Conservation (phyloP, 2,329 filamentous ascomycete genomes). For the Botrytis byssoidea region DNA sequence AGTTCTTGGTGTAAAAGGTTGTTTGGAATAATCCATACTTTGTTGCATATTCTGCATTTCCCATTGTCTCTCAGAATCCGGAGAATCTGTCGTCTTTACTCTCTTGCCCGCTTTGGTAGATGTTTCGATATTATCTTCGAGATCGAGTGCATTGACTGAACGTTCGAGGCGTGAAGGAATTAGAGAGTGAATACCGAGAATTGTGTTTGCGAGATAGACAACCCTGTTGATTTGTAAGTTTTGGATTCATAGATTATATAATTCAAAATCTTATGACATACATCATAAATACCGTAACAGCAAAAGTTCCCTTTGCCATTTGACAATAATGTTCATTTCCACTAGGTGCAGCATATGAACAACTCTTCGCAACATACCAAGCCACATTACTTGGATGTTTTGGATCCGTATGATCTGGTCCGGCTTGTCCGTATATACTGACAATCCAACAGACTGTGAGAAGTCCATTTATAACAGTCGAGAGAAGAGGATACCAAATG, state of each 20-base stretch:
- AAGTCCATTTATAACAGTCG: conserved; percentile 54
- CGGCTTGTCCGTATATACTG: conserved; percentile 68
- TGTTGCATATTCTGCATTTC: conserved; percentile 56
- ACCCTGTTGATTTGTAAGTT: conserved; percentile 43
- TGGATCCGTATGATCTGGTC: conserved; percentile 69
- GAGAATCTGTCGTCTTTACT: conserved; percentile 38
- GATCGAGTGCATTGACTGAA: conserved; percentile 52
- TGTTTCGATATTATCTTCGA: conserved; percentile 43
- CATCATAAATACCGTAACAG: conserved; percentile 65
- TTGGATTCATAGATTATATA: background rate
- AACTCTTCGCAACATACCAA: conserved; percentile 75
- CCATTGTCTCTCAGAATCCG: conserved; percentile 49
- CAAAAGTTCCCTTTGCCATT: conserved; percentile 67
- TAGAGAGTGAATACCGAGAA: conserved; percentile 56
- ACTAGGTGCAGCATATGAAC: conserved; percentile 56
- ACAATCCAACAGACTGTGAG: conserved; percentile 63
- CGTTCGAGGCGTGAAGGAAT: conserved; percentile 44
- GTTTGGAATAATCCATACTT: conserved; percentile 42
- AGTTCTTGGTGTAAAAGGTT: conserved; percentile 64
- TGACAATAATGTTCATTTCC: conserved; percentile 58
- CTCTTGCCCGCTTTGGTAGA: conserved; percentile 4
- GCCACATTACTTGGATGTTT: conserved; percentile 59
- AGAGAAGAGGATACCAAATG: conserved; percentile 66
- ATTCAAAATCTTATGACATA: conserved; percentile 46
- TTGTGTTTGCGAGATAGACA: conserved; percentile 59